Percentiles rank a stretch among this genome's conserved stretches.
Conservation (phyloP, 192 early-diverging fungal genomes). For the Coemansia sp. region DNA sequence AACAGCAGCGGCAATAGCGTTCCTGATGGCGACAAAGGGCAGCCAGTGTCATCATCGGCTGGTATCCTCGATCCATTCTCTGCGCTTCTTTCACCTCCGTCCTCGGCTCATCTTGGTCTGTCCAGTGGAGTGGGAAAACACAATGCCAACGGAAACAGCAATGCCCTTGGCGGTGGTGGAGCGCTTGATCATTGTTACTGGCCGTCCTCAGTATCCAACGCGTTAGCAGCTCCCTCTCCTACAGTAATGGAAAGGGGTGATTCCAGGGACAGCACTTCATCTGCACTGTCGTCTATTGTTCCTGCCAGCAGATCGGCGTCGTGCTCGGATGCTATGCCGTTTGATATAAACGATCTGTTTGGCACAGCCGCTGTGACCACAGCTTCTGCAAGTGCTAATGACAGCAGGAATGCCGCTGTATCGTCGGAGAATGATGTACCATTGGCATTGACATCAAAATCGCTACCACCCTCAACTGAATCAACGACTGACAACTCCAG, state of each 20-base stretch:
- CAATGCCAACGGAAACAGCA: background rate
- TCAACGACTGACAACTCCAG: background rate
- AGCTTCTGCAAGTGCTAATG: background rate
- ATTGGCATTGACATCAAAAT: background rate
- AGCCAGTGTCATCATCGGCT: background rate
- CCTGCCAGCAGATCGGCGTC: constrained; percentile 11
- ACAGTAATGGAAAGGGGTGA: background rate
- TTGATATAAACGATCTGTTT: constrained; percentile 35
- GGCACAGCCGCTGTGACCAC: background rate
- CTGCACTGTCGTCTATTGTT: constrained; percentile 9
- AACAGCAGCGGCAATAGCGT: background rate
- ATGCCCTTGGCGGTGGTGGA: background rate
- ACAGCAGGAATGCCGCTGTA: background rate
- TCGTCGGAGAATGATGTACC: background rate
- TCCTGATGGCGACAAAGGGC: background rate
- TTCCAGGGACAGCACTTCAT: background rate
- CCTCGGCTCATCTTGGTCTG: background rate
- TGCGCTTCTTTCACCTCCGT: constrained; percentile 35
- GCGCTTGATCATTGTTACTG: constrained; percentile 20
- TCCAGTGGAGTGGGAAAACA: background rate
- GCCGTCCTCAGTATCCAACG: constrained; percentile 1
- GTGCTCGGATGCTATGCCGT: constrained; percentile 7
- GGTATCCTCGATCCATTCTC: constrained; percentile 28
- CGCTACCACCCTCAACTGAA: background rate
- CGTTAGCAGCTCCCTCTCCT: background rate